These are phyloP conservation scores for Neurospora terricola DNA, from an alignment of 495 filamentous ascomycete species.

Conservation along the genomic window DNA sequence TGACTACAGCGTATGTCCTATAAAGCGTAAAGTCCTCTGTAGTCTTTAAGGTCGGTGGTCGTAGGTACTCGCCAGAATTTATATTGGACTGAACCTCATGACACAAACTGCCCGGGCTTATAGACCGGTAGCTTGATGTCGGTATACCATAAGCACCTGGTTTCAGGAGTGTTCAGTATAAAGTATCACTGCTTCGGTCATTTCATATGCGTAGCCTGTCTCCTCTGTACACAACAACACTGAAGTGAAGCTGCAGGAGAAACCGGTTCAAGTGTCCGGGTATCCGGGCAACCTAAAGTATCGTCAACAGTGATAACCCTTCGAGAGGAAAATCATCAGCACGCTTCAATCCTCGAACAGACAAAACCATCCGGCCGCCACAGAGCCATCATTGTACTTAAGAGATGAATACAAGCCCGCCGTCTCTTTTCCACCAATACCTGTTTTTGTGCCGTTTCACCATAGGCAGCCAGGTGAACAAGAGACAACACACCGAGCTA, in stretches of 20 bases:
- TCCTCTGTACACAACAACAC: not conserved
- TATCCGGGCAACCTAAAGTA: not conserved
- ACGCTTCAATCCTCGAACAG: not conserved
- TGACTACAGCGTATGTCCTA: not conserved
- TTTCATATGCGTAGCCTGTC: not conserved
- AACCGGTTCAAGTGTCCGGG: not conserved
- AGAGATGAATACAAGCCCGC: not conserved
- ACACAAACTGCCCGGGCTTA: not conserved
- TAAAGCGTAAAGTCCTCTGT: not conserved
- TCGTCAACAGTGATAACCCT: not conserved
- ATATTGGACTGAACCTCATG: not conserved
- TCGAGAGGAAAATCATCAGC: not conserved
- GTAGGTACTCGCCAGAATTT: not conserved
- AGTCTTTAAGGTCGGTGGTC: not conserved
- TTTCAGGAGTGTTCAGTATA: not conserved
- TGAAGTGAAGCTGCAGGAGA: not conserved
- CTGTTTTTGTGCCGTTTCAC: not conserved
- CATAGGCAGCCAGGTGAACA: not conserved
- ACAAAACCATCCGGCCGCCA: not conserved
- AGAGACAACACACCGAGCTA: not conserved
- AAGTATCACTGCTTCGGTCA: not conserved
- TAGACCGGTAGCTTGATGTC: not conserved
- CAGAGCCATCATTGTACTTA: not conserved
- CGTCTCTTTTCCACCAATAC: not conserved
- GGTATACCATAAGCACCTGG: not conserved